Base-by-base conservation (phyloP, 495 filamentous ascomycete genomes). In the Aspergillus cristatus region DNA sequence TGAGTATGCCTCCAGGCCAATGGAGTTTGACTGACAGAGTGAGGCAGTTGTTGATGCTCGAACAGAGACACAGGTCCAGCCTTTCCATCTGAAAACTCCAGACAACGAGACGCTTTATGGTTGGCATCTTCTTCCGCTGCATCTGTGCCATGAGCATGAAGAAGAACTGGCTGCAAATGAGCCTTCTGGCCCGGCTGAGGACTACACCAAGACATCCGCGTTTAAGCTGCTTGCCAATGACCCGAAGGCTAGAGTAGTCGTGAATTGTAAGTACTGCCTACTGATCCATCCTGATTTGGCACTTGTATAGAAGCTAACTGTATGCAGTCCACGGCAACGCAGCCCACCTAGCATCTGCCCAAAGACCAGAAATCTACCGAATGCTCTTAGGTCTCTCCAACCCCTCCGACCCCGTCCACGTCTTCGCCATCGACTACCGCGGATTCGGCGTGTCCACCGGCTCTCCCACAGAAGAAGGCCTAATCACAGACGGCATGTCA, bases 401-500 rank as follows among this genome's bases (percentile, higher is more conserved):
- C 3, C 67, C 65, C 1, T 56, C 55, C 10, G 60, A 69, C 31
- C 70, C 72, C 22, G 71, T 82, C 7, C 82, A 86, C 48, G 61
- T 84, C 37, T 62, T 88, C 31, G 64, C 79, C 16, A 70, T 95
- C 38, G 87, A 94, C 66, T 96, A 96, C 60, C 82, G 91, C 18
- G 91, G 91, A 18, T 96, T 84, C 49, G 90, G 89, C 5, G 67
- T 76, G 18, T 88, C 82, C 14, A 84, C 81, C 11, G 88, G 90
- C 17, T 64, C 60, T 12, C 91, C 91, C 2, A 81, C 82, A 0
- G 91, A 98, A 59, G 55, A 69, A 16, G 91, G 91, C 1, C 63
- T 98, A 11, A 83, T 91, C 40, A 75, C 72, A 6, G 91, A 98
- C 47, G 87, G 82, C 17, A 59, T 81, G 3, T 60, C 87, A 1